Evolutionary conservation across 768 basidiomycete genomes (phyloP).

Genomic region (Kwoniella sp.): DNA sequence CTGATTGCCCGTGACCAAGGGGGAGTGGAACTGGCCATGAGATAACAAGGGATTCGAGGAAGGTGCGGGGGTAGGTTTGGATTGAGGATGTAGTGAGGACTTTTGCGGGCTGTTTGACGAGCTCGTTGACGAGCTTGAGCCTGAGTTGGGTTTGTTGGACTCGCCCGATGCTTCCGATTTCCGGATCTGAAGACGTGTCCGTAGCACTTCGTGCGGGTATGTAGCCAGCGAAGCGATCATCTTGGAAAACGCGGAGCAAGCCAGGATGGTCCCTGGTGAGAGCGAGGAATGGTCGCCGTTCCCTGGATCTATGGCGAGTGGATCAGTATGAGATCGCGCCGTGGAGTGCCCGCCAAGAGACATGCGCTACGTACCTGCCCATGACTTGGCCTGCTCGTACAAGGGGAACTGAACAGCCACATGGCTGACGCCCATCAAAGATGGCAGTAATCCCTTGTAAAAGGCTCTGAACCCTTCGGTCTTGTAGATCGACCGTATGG

Average conservation of each 20-base stretch:
- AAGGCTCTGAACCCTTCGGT: conserved; percentile 82
- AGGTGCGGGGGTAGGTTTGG: conserved; percentile 1
- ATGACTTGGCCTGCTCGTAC: conserved; percentile 84
- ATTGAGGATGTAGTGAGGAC: conserved; percentile 1
- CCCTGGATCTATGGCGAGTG: conserved; percentile 30
- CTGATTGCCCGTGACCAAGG: conserved; percentile 54
- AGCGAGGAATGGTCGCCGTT: conserved; percentile 52
- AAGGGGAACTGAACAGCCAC: conserved; percentile 97
- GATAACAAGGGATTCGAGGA: background rate
- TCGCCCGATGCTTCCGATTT: too few species aligned
- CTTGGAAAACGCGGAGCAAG: conserved; percentile 88
- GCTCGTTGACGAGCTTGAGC: background rate
- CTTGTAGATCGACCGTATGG: conserved; percentile 81
- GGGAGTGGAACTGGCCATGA: conserved; percentile 55
- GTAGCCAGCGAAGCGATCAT: conserved; percentile 94
- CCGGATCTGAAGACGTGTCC: conserved; percentile 89
- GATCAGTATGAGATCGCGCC: too few species aligned
- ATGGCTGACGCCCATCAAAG: conserved; percentile 83
- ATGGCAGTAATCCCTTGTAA: conserved; percentile 91
- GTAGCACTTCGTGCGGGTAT: conserved; percentile 96
- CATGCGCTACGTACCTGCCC: conserved; percentile 72
- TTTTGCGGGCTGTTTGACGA: background rate
- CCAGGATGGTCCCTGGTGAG: conserved; percentile 63
- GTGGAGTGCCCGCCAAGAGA: too few species aligned
- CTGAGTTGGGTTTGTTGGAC: too few species aligned